Base-by-base conservation (phyloP, 106 monocot species). In the Acorus gramineus region DNA sequence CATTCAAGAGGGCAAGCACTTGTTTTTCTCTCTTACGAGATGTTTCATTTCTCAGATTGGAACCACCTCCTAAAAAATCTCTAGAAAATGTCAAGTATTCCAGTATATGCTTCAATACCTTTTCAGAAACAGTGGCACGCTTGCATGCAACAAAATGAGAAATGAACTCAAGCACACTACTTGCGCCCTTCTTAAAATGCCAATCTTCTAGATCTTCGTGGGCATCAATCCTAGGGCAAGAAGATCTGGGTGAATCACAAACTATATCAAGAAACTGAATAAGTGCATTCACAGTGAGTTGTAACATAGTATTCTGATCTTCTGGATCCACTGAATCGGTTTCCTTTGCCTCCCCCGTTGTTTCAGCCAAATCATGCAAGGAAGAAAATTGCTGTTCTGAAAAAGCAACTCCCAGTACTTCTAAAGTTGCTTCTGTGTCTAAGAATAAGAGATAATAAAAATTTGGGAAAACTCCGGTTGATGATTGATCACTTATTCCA, bases 361-460 rank as follows among this genome's bases (percentile, higher is more conserved):
- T 44, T 63, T 11, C 44, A 60, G 9, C 44, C 28, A 14, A 5
- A 74, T 71, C 48, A 64, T 60, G 46, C 6, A 50, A 49, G 50
- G 58, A 66, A 13, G 45, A 46, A 59, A 42, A 44, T 53, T 72
- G 28, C 42, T 69, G 71, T 56, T 72, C 69, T 59, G 60, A 5
- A 67, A 98, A 87, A 61, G 91, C 87, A 85, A 70, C 77, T 73
- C 63, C 79, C 12, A 98, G 48, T 62, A 85, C 92, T 69, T 98
- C 88, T 64, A 98, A 75, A 69, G 98, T 77, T 59, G 91, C 85
- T 73, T 87, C 96, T 57, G 83, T 74, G 54, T 88, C 91, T 57
- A 91, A 74, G 74, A 74, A 85, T 44, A 98, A 69, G 6, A 98
- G 77, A 77, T 83, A 74, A 46, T 80, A 92, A 47, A 98, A 68